phyloP scores from a whole-genome alignment of 345 rosid species.

The Nasturtium officinale region DNA sequence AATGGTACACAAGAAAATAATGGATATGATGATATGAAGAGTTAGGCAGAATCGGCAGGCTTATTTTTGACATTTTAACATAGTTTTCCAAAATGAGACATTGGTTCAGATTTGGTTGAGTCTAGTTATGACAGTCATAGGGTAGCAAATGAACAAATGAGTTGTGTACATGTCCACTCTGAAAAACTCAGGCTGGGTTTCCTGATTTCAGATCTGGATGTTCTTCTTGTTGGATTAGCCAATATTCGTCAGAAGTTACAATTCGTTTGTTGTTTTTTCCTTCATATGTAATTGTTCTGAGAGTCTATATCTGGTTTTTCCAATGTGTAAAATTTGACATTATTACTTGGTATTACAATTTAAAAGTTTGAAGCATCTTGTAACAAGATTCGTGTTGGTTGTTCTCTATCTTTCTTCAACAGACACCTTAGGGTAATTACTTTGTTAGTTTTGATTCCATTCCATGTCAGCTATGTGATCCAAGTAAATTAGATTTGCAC shows the following conservation, averaged over 20 bases:
- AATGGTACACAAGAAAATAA: slow-evolving; percentile 66
- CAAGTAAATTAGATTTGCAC: not conserved
- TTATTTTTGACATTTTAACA: slow-evolving; percentile 31
- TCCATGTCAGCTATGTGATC: slow-evolving; percentile 12
- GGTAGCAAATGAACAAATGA: slow-evolving; percentile 39
- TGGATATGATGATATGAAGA: slow-evolving; percentile 60
- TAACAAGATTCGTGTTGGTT: too few species aligned
- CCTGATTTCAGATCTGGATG: slow-evolving; percentile 26
- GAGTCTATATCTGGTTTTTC: not conserved
- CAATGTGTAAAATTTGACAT: slow-evolving; percentile 7
- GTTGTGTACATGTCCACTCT: slow-evolving; percentile 37
- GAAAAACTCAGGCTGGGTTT: slow-evolving; percentile 26
- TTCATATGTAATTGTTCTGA: slow-evolving; percentile 20
- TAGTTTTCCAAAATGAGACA: slow-evolving; percentile 30
- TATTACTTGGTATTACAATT: slow-evolving; percentile 15
- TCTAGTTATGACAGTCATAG: slow-evolving; percentile 32
- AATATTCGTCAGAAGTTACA: slow-evolving; percentile 30
- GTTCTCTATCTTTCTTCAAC: not conserved
- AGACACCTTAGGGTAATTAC: not conserved
- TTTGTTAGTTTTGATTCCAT: slow-evolving; percentile 5
- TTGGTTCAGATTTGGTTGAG: slow-evolving; percentile 19
- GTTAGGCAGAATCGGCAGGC: slow-evolving; percentile 46
- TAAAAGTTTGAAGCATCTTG: slow-evolving; percentile 22
- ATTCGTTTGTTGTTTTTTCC: slow-evolving; percentile 19
- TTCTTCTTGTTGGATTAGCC: slow-evolving; percentile 25